Evolutionary conservation across 495 filamentous ascomycete genomes (phyloP), one percentile per base, ranked within the genome.

Genomic region (Ascodesmis nigricans): DNA sequence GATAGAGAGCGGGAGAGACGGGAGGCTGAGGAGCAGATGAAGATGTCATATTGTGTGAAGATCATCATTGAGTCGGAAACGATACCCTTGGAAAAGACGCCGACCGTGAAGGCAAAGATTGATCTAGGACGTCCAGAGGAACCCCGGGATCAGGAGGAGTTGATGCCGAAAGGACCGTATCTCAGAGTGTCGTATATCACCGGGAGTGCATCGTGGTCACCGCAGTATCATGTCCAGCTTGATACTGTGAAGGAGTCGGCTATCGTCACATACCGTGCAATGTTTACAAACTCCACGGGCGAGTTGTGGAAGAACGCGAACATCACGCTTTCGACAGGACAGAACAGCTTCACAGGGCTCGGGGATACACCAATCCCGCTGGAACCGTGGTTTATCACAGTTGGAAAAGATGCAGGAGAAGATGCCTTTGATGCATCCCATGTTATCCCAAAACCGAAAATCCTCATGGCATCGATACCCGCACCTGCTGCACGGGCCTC

Each of bases 251-350:
- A 55, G 2, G 62, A 62, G 13, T 58, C 65, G 1, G 73, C 61
- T 1, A 41, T 52, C 11, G 57, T 78, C 17, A 59, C 63, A 27
- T 78, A 77, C 44, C 63, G 67, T 28, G 73, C 74, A 2, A 66
- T 69, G 36, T 63, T 74, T 40, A 59, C 57, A 20, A 78, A 80
- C 45, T 53, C 55, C 33, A 73, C 69, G 0, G 68, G 66, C 0
- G 75, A 80, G 53, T 68, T 63, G 7, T 80, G 74, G 75, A 54
- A 58, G 14, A 69, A 74, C 50, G 62, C 67, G 36, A 66, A 65
- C 33, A 54, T 80, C 17, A 63, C 61, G 18, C 63, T 80, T 19
- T 75, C 71, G 5, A 77, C 73, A 0, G 74, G 71, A 1, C 70
- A 77, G 47, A 67, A 73, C 4, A 60, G 61, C 4, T 76, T 71